Conservation (phyloP, 2,329 filamentous ascomycete species). For the Zalaria sp. region DNA sequence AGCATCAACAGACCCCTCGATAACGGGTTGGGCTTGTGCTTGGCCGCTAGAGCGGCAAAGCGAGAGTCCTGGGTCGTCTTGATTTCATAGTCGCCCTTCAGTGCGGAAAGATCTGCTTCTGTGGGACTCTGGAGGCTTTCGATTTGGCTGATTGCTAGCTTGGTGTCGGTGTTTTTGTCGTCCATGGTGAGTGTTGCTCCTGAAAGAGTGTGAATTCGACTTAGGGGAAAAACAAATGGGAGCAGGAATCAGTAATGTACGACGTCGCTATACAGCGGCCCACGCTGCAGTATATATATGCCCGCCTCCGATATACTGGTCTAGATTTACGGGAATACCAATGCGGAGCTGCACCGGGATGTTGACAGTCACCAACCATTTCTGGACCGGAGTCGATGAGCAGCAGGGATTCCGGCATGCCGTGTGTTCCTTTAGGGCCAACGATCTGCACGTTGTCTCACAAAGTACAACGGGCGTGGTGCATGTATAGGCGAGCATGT, state of each 20-base stretch:
- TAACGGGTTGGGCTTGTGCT: not conserved
- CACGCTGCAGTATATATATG: not conserved
- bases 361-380: too few species aligned
- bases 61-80: not conserved
- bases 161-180: not conserved
- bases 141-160: not conserved
- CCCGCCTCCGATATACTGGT: too few species aligned
- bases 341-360: too few species aligned
- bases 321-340: too few species aligned
- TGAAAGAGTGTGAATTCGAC: not conserved
- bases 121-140: not conserved
- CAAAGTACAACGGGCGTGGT: too few species aligned
- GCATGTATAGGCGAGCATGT: too few species aligned
- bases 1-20: not conserved
- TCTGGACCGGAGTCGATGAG: too few species aligned
- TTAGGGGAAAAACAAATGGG: not conserved
- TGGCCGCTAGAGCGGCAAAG: not conserved
- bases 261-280: not conserved
- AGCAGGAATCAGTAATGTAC: not conserved
- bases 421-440: too few species aligned
- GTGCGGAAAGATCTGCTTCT: not conserved
- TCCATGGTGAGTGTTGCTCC: not conserved
- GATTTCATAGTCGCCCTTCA: not conserved
- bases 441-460: too few species aligned
- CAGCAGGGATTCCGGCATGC: too few species aligned